Percentiles rank a stretch among this genome's conserved stretches.
These are phyloP conservation scores for Tolypocladium album DNA, from an alignment of 2,329 filamentous ascomycete genomes.

Conservation along the genomic window DNA sequence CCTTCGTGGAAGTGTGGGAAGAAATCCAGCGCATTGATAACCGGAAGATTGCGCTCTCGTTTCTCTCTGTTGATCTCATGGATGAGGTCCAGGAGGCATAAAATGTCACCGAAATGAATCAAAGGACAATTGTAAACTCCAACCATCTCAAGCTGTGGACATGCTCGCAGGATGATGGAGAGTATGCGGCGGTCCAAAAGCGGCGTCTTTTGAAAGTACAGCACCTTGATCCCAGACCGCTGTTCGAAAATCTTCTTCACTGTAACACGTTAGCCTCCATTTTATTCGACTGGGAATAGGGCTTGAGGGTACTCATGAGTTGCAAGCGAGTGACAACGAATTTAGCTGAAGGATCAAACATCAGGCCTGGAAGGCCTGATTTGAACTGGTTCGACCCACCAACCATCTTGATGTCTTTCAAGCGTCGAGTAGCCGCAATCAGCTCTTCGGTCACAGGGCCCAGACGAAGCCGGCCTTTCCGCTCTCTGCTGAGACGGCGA, in stretches of 20 bases:
- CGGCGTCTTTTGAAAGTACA: constrained; percentile 19
- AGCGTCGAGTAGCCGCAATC: not conserved
- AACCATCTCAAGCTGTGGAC: constrained; percentile 18
- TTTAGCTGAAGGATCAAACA: constrained; percentile 6
- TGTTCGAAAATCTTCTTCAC: constrained; percentile 12
- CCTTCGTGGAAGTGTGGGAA: constrained; percentile 21
- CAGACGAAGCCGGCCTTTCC: not conserved
- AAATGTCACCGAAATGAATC: constrained; percentile 23
- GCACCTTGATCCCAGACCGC: constrained; percentile 8
- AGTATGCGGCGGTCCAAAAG: constrained; percentile 22
- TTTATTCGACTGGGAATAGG: no score
- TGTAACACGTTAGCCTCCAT: constrained; percentile 8
- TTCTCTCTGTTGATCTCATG: constrained; percentile 21
- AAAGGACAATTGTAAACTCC: constrained; percentile 26
- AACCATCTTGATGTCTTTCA: constrained; percentile 4
- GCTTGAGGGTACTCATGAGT: constrained; percentile 12
- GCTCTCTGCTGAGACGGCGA: not conserved
- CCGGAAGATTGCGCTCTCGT: not conserved
- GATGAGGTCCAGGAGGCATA: constrained; percentile 23
- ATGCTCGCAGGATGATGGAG: constrained; percentile 22
- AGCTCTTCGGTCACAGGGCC: constrained; percentile 2
- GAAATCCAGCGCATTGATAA: constrained; percentile 20
- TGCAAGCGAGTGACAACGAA: constrained; percentile 5
- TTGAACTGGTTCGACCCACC: constrained; percentile 9
- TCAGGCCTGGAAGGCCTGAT: not conserved